Conservation (phyloP, 768 basidiomycete species). For the Boletus barrowsii region DNA sequence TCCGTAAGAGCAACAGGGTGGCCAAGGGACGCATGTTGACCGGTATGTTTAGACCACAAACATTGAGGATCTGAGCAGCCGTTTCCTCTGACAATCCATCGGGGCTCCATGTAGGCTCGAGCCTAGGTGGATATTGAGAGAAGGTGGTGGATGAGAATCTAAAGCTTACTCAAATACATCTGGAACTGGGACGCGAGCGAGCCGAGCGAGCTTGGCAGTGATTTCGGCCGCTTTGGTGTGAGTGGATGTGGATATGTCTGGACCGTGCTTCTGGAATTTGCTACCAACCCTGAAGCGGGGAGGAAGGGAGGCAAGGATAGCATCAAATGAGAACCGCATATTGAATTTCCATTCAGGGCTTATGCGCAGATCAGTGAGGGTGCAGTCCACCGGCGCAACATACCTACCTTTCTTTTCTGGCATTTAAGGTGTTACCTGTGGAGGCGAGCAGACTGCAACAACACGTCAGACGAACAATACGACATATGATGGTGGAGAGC, state of each 20-base stretch:
- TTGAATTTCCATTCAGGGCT: conserved; percentile 10
- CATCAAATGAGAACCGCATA: conserved; percentile 22
- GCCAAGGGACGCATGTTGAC: conserved; percentile 32
- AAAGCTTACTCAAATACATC: conserved; percentile 25
- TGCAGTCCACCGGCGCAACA: background rate
- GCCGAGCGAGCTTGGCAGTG: conserved; percentile 21
- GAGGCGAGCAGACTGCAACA: conserved; percentile 20
- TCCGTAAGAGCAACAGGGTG: conserved; percentile 27
- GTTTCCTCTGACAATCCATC: conserved; percentile 23
- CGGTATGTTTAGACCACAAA: conserved; percentile 27
- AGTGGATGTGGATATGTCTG: conserved; percentile 21
- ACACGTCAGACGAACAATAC: conserved; percentile 7
- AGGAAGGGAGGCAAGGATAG: conserved; percentile 23
- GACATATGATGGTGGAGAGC: background rate
- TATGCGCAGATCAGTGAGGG: conserved; percentile 8
- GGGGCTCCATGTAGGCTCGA: conserved; percentile 26
- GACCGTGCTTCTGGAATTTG: conserved; percentile 19
- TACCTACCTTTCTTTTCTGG: conserved; percentile 15
- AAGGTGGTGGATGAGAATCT: background rate
- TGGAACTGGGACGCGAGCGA: conserved; percentile 24
- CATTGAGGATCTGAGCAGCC: conserved; percentile 16
- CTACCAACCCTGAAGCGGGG: conserved; percentile 16
- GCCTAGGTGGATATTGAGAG: conserved; percentile 12
- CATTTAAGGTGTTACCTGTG: conserved; percentile 30
- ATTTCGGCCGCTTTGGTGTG: conserved; percentile 22